phyloP scores from a whole-genome alignment of 306 rosid species.

The Castanea sativa region DNA sequence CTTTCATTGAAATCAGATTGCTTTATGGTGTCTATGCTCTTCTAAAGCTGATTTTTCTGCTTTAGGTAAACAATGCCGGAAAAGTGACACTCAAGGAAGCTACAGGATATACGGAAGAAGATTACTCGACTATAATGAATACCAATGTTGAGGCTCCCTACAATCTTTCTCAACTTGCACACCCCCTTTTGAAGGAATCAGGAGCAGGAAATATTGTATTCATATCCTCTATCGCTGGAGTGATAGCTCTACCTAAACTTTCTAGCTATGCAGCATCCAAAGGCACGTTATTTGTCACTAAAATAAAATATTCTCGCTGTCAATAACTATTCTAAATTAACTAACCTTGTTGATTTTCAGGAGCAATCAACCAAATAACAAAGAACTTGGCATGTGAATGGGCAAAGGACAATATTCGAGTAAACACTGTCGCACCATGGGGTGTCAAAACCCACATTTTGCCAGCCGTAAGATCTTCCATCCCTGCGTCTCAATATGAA shows the following conservation, averaged over 20 bases:
- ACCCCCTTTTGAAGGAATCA: conserved; percentile 51
- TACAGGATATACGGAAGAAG: conserved; percentile 17
- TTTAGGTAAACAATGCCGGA: conserved; percentile 39
- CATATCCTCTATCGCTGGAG: conserved; percentile 46
- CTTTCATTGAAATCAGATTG: too few relatives aligned
- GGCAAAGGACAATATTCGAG: conserved; percentile 63
- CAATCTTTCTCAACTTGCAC: conserved; percentile 40
- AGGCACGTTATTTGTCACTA: conserved; percentile 26
- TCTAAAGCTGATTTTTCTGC: not conserved
- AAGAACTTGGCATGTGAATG: conserved; percentile 69
- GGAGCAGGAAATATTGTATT: conserved; percentile 41
- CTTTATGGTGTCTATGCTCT: too few relatives aligned
- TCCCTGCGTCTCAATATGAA: not conserved
- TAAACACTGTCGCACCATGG: conserved; percentile 60
- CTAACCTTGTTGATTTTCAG: conserved; percentile 18
- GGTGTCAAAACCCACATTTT: conserved; percentile 5
- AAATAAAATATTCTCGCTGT: not conserved
- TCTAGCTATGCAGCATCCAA: conserved; percentile 61
- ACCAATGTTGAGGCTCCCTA: conserved; percentile 34
- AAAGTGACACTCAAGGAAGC: conserved; percentile 1
- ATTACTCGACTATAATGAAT: conserved; percentile 25
- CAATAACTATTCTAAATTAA: not conserved
- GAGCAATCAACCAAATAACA: conserved; percentile 62
- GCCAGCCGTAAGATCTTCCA: not conserved
- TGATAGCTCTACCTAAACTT: conserved; percentile 29